Conservation (phyloP, 768 basidiomycete species). For the Mycena chlorophos region DNA sequence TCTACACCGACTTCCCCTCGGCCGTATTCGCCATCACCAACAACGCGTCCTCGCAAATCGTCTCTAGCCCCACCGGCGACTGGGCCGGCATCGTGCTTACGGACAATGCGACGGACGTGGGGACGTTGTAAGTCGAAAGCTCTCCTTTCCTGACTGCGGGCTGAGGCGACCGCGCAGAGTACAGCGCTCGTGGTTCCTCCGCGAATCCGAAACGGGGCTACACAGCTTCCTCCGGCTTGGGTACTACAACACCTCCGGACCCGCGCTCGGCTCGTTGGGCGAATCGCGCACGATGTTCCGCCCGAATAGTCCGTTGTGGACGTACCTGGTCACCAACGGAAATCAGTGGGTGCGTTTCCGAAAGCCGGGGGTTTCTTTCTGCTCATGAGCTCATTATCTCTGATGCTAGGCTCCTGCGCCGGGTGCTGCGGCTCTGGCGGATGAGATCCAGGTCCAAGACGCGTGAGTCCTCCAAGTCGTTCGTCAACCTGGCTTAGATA, state of each 20-base stretch:
- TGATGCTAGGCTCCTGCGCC: conserved; percentile 29
- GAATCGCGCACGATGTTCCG: conserved; percentile 34
- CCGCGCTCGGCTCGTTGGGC: conserved; percentile 23
- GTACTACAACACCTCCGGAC: conserved; percentile 24
- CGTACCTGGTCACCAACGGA: conserved; percentile 27
- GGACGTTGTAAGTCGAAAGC: conserved; percentile 9
- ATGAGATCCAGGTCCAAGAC: conserved; percentile 26
- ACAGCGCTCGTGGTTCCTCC: conserved; percentile 31
- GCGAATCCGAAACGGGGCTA: conserved; percentile 27
- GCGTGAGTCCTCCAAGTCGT: too few species aligned
- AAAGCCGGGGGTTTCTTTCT: background rate
- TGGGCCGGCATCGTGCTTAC: conserved; percentile 30
- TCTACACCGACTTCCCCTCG: conserved; percentile 29
- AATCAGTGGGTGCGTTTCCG: conserved; percentile 27
- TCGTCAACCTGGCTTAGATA: too few species aligned
- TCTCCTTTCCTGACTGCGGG: background rate
- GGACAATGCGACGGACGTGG: conserved; percentile 22
- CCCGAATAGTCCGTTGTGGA: conserved; percentile 28
- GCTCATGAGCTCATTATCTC: too few species aligned
- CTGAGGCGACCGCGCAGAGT: conserved; percentile 7
- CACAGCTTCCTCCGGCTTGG: conserved; percentile 29
- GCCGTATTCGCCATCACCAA: conserved; percentile 18
- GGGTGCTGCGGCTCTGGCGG: conserved; percentile 18
- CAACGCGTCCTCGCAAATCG: conserved; percentile 9
- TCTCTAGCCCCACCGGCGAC: conserved; percentile 14